Evolutionary conservation across 768 basidiomycete genomes (phyloP).

Genomic region (Boletus reticuloceps): DNA sequence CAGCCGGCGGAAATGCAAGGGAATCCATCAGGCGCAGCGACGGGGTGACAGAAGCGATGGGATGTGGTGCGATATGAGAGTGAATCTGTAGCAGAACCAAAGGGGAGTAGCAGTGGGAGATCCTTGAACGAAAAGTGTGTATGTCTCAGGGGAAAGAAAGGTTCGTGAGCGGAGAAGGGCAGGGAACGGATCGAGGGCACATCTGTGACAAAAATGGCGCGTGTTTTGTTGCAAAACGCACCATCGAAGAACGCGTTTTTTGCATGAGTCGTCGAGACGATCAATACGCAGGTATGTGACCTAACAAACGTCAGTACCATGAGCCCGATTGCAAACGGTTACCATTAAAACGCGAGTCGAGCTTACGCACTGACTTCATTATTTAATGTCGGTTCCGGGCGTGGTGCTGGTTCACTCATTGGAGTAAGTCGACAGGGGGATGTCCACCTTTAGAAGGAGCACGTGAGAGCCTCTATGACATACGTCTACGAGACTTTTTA

Average conservation of each 20-base stretch:
- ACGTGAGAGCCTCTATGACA: neutral
- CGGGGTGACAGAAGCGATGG: neutral
- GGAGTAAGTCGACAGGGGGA: too few species aligned
- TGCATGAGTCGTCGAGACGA: neutral
- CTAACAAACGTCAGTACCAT: too few species aligned
- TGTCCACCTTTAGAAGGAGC: neutral
- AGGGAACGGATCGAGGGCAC: slow-evolving; percentile 1
- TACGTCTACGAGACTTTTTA: too few species aligned
- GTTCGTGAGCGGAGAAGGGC: neutral
- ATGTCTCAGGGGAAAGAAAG: neutral
- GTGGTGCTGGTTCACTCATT: too few species aligned
- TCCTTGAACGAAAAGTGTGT: too few species aligned
- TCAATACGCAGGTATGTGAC: neutral
- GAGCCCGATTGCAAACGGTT: too few species aligned
- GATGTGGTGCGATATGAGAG: slow-evolving; percentile 2
- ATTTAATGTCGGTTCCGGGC: too few species aligned
- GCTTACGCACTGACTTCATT: too few species aligned
- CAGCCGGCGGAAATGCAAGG: slow-evolving; percentile 21
- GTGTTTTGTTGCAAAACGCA: too few species aligned
- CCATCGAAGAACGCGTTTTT: neutral
- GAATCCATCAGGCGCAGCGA: slow-evolving; percentile 11
- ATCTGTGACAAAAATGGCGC: too few species aligned
- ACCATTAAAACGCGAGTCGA: too few species aligned
- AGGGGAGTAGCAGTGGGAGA: neutral
- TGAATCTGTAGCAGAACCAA: slow-evolving; percentile 6